Evolutionary conservation across 169 alveolate genomes (phyloP).

Genomic region (Eimeria maxima): DNA sequence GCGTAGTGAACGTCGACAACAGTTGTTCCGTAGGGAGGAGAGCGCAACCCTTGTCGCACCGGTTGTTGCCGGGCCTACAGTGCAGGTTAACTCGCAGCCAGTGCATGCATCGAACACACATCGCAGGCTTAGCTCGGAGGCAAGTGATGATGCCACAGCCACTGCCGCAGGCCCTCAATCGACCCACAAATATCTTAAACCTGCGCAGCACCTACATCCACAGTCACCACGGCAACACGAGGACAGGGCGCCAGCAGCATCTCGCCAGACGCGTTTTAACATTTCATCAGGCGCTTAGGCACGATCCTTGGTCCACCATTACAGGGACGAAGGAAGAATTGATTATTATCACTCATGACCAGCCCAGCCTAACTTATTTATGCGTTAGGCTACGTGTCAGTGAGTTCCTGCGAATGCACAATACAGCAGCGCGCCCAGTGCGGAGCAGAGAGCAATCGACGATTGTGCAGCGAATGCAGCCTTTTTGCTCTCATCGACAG

Average conservation of each 20-base stretch:
- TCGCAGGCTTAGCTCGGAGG: slow-evolving; percentile 76
- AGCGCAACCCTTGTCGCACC: slow-evolving; percentile 1
- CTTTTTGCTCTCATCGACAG: slow-evolving; percentile 12
- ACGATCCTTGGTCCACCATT: background rate
- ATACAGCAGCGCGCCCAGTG: background rate
- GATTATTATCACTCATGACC: background rate
- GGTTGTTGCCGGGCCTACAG: slow-evolving; percentile 10
- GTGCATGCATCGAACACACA: slow-evolving; percentile 3
- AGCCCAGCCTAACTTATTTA: background rate
- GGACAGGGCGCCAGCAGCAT: slow-evolving; percentile 64
- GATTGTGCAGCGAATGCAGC: slow-evolving; percentile 12
- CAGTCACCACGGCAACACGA: slow-evolving; percentile 8
- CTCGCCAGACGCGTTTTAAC: slow-evolving; percentile 72
- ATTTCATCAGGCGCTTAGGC: slow-evolving; percentile 32
- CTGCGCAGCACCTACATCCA: slow-evolving; percentile 30
- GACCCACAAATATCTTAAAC: background rate
- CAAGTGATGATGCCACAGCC: slow-evolving; percentile 72
- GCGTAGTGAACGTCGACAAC: slow-evolving; percentile 74
- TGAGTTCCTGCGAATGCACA: background rate
- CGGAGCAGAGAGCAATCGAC: background rate
- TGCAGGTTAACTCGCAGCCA: slow-evolving; percentile 1
- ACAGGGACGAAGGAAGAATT: background rate
- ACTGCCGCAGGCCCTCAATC: background rate
- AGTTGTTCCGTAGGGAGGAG: slow-evolving; percentile 56
- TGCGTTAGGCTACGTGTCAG: background rate